Evolutionary conservation across 2,329 filamentous ascomycete genomes (phyloP), one percentile per base, ranked within the genome.

Genomic region (Exutisphaerella laricina): DNA sequence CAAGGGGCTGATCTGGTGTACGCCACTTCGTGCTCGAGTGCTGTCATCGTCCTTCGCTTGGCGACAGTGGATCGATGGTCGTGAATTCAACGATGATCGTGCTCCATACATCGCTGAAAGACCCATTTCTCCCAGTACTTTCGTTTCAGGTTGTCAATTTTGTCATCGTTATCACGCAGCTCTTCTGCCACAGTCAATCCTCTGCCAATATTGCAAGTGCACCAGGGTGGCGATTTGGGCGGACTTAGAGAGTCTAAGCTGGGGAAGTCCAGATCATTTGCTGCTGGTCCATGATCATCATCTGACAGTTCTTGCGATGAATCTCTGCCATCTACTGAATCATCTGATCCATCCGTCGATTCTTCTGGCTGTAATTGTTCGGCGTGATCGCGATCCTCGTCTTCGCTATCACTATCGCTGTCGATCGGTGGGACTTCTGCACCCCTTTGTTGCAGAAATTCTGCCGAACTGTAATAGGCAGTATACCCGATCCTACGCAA

Each of bases 401-500:
- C 43, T 6, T 41, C 40, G 10, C 41, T 30, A 13, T 44, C 47
- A 17, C 41, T 49, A 21, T 43, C 51, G 32, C 47, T 45, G 35
- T 54, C 42, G 30, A 70, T 70, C 30, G 73, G 70, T 6, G 66
- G 69, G 2, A 76, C 64, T 50, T 75, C 73, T 18, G 70, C 68
- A 2, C 70, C 72, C 2, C 50, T 50, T 3, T 64, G 57, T 12
- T 66, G 63, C 54, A 61, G 65, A 38, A 68, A 63, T 26, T 55
- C 48, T 9, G 37, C 34, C 18, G 69, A 66, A 46, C 79, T 73
- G 45, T 77, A 77, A 39, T 74, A 67, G 25, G 64, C 67, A 2
- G 71, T 72, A 54, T 84, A 84, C 26, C 78, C 75, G 35, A 82
- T 78, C 4, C 77, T 66, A 25, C 76, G 68, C n/a, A 85, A 62